These are phyloP conservation scores for Hypocreales sp. DNA, from an alignment of 2,329 filamentous ascomycete species.

Conservation along the genomic window DNA sequence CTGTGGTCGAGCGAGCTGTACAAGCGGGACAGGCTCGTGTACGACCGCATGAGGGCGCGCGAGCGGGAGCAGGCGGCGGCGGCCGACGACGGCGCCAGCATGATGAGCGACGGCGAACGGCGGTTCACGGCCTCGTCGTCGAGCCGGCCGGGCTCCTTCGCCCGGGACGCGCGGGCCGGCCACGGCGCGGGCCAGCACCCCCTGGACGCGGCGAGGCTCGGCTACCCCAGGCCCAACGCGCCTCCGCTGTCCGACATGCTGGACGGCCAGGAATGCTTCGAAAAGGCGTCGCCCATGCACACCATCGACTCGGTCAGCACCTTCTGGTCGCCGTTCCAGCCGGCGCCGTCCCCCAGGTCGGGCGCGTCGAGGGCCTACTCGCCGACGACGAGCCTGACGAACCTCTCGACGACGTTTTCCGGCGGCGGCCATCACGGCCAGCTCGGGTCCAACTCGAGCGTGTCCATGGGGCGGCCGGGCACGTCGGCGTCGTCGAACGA, in stretches of 20 bases:
- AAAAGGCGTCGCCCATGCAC: conserved; percentile 50
- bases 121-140: conserved; percentile 25
- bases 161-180: conserved; percentile 45
- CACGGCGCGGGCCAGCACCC: conserved; percentile 60
- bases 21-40: conserved; percentile 53
- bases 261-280: conserved; percentile 57
- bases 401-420: conserved; percentile 35
- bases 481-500: conserved; percentile 54
- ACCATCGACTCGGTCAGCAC: conserved; percentile 63
- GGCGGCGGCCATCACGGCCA: conserved; percentile 23
- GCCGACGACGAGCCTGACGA: conserved; percentile 44
- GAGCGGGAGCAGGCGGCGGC: conserved; percentile 31
- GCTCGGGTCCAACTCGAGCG: conserved; percentile 28
- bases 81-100: conserved; percentile 34
- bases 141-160: conserved; percentile 33
- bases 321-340: conserved; percentile 81
- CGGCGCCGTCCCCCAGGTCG: conserved; percentile 47
- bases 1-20: conserved; percentile 89
- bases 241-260: conserved; percentile 45
- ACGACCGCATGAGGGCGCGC: conserved; percentile 28
- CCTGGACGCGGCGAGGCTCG: conserved; percentile 52
- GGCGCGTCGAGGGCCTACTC: conserved; percentile 43
- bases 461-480: conserved; percentile 40
- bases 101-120: conserved; percentile 39
- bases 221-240: conserved; percentile 38